phyloP scores from a whole-genome alignment of 495 filamentous ascomycete genomes.

The Lasiosphaeria ovina region DNA sequence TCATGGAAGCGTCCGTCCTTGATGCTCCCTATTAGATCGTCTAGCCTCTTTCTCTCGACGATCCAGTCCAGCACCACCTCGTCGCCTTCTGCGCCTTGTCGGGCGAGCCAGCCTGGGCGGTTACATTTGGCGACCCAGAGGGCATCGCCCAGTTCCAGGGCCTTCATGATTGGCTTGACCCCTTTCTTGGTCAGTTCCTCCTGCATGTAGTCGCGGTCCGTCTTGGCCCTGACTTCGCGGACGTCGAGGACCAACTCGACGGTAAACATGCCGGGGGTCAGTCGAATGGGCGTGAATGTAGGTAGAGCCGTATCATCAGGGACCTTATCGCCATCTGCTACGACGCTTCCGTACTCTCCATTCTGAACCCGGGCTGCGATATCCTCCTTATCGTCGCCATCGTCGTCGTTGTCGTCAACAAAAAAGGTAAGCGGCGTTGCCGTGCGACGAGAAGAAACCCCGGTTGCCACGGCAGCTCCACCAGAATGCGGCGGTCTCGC shows the following conservation, averaged over 20 bases:
- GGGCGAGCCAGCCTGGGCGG: conserved; percentile 54
- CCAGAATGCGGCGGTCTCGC: no score
- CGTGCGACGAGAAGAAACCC: neutral
- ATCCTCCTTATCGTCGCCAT: conserved; percentile 18
- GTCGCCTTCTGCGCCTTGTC: conserved; percentile 62
- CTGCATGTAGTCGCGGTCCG: conserved; percentile 75
- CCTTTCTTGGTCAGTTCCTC: conserved; percentile 68
- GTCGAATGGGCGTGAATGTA: conserved; percentile 55
- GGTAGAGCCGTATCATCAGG: conserved; percentile 41
- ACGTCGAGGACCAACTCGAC: conserved; percentile 73
- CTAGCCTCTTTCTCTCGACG: conserved; percentile 77
- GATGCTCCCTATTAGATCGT: conserved; percentile 76
- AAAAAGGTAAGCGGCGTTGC: neutral
- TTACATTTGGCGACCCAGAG: conserved; percentile 78
- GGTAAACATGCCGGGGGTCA: conserved; percentile 65
- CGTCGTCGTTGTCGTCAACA: neutral
- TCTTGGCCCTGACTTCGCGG: conserved; percentile 74
- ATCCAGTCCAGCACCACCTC: conserved; percentile 81
- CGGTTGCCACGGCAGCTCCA: neutral
- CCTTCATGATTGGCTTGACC: conserved; percentile 61
- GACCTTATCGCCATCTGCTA: conserved; percentile 38
- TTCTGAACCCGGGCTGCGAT: neutral
- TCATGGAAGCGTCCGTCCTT: conserved; percentile 83
- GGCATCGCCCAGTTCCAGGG: conserved; percentile 71
- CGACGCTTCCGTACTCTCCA: conserved; percentile 35